phyloP scores from a whole-genome alignment of 306 rosid genomes.

The Rosa multiflora region DNA sequence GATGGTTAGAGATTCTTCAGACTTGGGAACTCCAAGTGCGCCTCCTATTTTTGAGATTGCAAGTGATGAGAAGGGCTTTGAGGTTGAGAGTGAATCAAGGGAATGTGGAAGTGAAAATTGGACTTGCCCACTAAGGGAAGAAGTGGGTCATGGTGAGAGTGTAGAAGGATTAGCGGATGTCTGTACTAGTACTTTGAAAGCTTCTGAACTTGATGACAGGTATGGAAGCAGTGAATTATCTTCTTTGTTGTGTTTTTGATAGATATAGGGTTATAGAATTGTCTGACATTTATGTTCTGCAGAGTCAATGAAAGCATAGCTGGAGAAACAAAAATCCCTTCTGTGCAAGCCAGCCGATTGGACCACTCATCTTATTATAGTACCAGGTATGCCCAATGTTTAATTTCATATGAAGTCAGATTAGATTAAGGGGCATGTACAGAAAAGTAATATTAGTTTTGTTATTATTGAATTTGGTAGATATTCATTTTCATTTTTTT shows the following conservation, averaged over 20 bases:
- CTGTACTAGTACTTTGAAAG: constrained; percentile 28
- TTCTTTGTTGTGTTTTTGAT: not conserved
- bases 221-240: constrained; percentile 10
- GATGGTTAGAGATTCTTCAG: constrained; percentile 41
- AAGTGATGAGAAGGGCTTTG: constrained; percentile 28
- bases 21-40: constrained; percentile 95
- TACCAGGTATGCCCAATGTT: constrained; percentile 53
- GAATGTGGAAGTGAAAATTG: constrained; percentile 31
- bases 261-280: not conserved
- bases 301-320: constrained; percentile 42
- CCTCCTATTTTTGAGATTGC: constrained; percentile 68
- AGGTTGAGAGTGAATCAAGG: constrained; percentile 32
- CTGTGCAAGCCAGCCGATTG: constrained; percentile 37
- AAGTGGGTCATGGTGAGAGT: constrained; percentile 41
- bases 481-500: not conserved
- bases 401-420: constrained; percentile 9
- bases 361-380: constrained; percentile 49
- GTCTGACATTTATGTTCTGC: constrained; percentile 27
- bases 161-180: constrained; percentile 45
- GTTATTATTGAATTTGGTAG: not conserved
- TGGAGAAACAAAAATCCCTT: constrained; percentile 39
- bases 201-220: constrained; percentile 54
- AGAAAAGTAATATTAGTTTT: not conserved
- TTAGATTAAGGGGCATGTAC: not conserved
- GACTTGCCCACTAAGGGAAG: constrained; percentile 44